Base-by-base conservation (phyloP, 2,329 filamentous ascomycete species). In the Periconia sp. region DNA sequence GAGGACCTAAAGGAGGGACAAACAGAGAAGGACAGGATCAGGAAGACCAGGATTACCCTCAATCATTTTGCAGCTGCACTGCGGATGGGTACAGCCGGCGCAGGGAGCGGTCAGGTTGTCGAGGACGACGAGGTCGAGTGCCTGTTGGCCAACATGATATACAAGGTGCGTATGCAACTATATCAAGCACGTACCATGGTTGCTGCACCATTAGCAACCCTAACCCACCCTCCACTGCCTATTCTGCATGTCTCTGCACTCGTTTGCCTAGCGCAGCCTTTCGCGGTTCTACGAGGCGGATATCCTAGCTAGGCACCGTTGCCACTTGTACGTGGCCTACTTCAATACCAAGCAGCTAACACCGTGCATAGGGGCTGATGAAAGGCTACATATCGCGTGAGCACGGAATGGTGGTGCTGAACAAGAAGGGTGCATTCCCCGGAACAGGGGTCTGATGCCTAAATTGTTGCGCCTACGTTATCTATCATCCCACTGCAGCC, bases 301-400 rank as follows among this genome's bases (percentile, higher is more conserved):
- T 36, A 18, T 22, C 24, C 30, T 24, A 35, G 5, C 42, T 40
- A 54, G 41, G 46, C 52, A 47, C 23, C 47, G 30, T 47, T 44
- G 40, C 36, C 40, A 53, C 46, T 21, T 26, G 34, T 45, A 40
- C 29, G 19, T 39, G 39, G 22, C 34, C 37, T 39, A 19, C 24
- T 29, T 24, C 29, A 15, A 15, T 11, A 11, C 15, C 9, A 19
- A 6, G 29, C n/a, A 15, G 51, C 56, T 69, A 40, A 68, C n/a
- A n/a, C 48, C 9, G 23, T 30, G 26, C 26, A 31, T 56, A 96
- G 90, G 88, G 88, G 46, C 78, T 94, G 17, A 96, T 99, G 89
- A 99, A 97, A 73, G 94, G 95, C 28, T 99, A 99, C 72, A 99
- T 99, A 56, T 87, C 92, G 22, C 87, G 92, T 40, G 92, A 96